Evolutionary conservation across 257 asterid species (phyloP), one percentile per base, ranked within the genome.

Genomic region (Striga asiatica): DNA sequence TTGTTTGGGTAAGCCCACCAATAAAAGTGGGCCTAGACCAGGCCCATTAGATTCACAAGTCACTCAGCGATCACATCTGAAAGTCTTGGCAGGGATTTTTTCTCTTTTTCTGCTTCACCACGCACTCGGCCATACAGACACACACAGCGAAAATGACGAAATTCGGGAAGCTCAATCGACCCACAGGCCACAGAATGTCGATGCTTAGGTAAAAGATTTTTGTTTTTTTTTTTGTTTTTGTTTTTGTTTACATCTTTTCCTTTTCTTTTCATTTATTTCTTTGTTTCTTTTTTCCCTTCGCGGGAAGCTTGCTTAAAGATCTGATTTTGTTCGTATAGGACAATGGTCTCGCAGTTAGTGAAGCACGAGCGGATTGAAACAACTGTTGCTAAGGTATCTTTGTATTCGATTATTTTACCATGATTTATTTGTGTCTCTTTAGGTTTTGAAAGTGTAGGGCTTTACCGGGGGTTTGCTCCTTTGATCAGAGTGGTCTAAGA

Each of bases 311-410:
- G 18, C 34, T 25, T 39, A 12, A 59, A 56, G 10, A 52, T 51
- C 38, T 37, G 47, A 17, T 49, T 56, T 27, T 41, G 20, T 2
- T 0, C 41, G 48, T 60, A 17, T 51, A 89, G 98, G 85, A 91
- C 98, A 56, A 73, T 91, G 98, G 96, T 84, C 5, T 91, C 98
- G 19, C 96, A 91, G 68, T 72, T 91, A 41, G 92, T 91, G 70
- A 76, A 87, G 77, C 98, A 91, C 58, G 98, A 91, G 68, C 84
- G 95, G 3, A 86, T 86, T 45, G 98, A 91, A 74, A 91, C 98
- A 53, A 91, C 95, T 11, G 81, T 83, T 45, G 83, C 96, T 2
- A 91, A 91, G 91, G 98, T 84, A 60, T 57, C 6, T 0, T 53
- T 19, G 34, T 28, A 22, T 49, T 49, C 13, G 52, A 8, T 46